These are phyloP conservation scores for Apiospora hydei DNA, from an alignment of 2,329 filamentous ascomycete species.

Conservation along the genomic window DNA sequence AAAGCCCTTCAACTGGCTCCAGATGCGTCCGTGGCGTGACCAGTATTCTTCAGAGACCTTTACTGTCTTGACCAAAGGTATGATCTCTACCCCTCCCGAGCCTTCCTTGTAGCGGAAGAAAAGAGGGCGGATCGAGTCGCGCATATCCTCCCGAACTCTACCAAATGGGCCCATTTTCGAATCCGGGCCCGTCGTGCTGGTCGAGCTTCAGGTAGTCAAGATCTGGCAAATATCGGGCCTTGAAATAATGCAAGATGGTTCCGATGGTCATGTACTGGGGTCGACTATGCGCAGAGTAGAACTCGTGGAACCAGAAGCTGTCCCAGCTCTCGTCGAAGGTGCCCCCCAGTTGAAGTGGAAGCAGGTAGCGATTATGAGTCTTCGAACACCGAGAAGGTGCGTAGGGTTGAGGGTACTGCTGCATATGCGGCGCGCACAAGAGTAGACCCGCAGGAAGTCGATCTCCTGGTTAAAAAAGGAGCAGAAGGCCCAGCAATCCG, in stretches of 20 bases:
- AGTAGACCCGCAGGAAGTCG: not conserved
- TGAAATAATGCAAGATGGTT: not conserved
- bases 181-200: too few species aligned
- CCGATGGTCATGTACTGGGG: not conserved
- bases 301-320: not conserved
- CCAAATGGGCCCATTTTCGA: too few species aligned
- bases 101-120: not conserved
- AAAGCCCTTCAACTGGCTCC: not conserved
- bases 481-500: not conserved
- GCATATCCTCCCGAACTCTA: not conserved
- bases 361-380: not conserved
- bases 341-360: not conserved
- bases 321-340: not conserved
- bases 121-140: not conserved
- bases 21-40: not conserved
- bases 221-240: not conserved
- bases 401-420: not conserved
- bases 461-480: not conserved
- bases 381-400: not conserved
- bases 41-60: not conserved
- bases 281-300: not conserved
- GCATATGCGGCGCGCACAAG: not conserved
- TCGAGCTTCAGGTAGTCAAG: not conserved
- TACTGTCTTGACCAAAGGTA: not conserved
- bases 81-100: not conserved